A percentile compares a stretch with the other conserved stretches of the same genome.
Conservation (phyloP, 1,284 basidiomycete genomes). For the Neonothopanus nambi region DNA sequence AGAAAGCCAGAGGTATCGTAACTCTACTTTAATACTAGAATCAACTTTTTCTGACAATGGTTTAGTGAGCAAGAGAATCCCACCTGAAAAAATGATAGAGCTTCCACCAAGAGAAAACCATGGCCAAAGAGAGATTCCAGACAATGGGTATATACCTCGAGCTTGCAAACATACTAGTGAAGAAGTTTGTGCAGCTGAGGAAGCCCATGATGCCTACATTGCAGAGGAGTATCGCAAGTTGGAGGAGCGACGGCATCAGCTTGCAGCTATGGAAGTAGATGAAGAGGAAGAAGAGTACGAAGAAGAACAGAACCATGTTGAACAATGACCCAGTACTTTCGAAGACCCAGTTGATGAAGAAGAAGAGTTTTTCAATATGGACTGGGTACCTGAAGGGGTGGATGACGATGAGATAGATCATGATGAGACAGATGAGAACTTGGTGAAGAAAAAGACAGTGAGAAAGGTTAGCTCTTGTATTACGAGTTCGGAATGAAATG, state of each 20-base stretch:
- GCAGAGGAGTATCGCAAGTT: neutral
- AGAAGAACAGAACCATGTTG: slow-evolving; percentile 8
- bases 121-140: neutral
- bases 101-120: neutral
- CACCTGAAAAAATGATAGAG: no score
- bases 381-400: neutral
- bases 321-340: slow-evolving; percentile 8
- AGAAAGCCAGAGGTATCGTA: no score
- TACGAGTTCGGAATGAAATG: no score
- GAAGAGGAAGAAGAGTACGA: slow-evolving; percentile 12
- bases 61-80: no score
- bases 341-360: slow-evolving; percentile 3
- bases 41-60: no score
- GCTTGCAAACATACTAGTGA: slow-evolving; percentile 8
- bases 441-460: neutral
- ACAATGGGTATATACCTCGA: neutral
- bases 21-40: no score
- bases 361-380: neutral
- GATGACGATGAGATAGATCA: neutral
- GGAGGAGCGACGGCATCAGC: neutral
- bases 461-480: no score
- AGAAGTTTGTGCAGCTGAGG: slow-evolving; percentile 8
- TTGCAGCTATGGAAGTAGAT: slow-evolving; percentile 14
- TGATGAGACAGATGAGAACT: neutral
- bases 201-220: neutral